Base-by-base conservation (phyloP, 176 grass and related monocot genomes). In the Musa itinerans region DNA sequence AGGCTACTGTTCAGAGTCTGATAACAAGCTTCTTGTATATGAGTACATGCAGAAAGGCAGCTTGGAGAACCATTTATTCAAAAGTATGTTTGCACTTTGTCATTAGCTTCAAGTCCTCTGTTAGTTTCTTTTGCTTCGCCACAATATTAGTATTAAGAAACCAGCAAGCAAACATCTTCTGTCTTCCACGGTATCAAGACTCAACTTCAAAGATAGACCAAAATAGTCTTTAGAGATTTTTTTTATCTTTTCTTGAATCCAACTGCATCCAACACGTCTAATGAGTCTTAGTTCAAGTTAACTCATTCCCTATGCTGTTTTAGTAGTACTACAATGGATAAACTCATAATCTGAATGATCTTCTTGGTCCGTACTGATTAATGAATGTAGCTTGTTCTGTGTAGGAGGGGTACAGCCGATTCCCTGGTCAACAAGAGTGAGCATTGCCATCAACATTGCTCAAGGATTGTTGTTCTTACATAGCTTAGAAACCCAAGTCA, bases 11-110 rank as follows among this genome's bases (percentile, higher is more conserved):
- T 55, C 72, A 55, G 71, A 74, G 19, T 20, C 12, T 34, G 62
- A 75, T 43, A 58, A 27, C 59, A 75, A 76, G 8, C 71, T 82
- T 50, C 80, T 74, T 55, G 80, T 75, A 8, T 82, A 82, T 56
- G 80, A 82, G 73, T 82, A 76, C 16, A 76, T 82, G 80, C 80
- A 75, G 11, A 56, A 27, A 56, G 80, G 80, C 71, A 82, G 80
- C 72, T 76, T 82, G 70, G 72, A 63, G n/a, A 76, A 82, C 20
- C 61, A 82, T 52, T 68, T 82, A 25, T 82, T 82, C 58, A 82
- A 52, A 64, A 59, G 78, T 72, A 72, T 51, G 23, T 11, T 21
- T 74, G 11, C 50, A 34, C 11, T 63, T 34, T 19, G 2, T 25
- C 54, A 61, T 27, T 23, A 16, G 20, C 27, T 53, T 54, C 29